Evolutionary conservation across 305 asterid genomes (phyloP).

Genomic region (Fraxinus latifolia): DNA sequence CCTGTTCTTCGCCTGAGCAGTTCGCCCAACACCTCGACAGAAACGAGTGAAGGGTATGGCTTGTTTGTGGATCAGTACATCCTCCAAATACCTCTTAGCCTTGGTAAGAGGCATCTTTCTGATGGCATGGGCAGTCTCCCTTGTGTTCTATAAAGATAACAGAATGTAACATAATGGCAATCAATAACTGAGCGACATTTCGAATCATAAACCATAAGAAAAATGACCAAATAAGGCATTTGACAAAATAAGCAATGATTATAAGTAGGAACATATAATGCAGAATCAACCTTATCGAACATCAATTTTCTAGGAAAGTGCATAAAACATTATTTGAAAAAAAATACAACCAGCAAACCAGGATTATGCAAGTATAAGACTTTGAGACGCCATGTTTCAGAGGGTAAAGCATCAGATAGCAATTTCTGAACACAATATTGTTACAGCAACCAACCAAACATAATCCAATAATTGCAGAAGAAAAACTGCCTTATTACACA

Average conservation of each 20-base stretch:
- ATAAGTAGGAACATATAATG: neutral
- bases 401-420: neutral
- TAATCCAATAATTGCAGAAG: neutral
- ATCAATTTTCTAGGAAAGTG: neutral
- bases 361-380: neutral
- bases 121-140: conserved; percentile 73
- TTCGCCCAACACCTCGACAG: conserved; percentile 72
- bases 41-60: conserved; percentile 82
- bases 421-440: neutral
- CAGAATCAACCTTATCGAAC: neutral
- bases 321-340: neutral
- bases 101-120: conserved; percentile 54
- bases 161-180: neutral
- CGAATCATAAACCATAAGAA: neutral
- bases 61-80: conserved; percentile 72
- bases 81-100: conserved; percentile 76
- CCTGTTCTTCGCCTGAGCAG: conserved; percentile 77
- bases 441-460: neutral
- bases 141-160: conserved; percentile 45
- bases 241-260: neutral
- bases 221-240: neutral
- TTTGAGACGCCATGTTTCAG: neutral
- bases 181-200: neutral
- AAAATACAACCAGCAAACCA: neutral
- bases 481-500: neutral